Percentiles rank a stretch among this genome's conserved stretches.
Evolutionary conservation across 2,329 filamentous ascomycete genomes (phyloP).

Genomic region (Fusarium sambucinum): DNA sequence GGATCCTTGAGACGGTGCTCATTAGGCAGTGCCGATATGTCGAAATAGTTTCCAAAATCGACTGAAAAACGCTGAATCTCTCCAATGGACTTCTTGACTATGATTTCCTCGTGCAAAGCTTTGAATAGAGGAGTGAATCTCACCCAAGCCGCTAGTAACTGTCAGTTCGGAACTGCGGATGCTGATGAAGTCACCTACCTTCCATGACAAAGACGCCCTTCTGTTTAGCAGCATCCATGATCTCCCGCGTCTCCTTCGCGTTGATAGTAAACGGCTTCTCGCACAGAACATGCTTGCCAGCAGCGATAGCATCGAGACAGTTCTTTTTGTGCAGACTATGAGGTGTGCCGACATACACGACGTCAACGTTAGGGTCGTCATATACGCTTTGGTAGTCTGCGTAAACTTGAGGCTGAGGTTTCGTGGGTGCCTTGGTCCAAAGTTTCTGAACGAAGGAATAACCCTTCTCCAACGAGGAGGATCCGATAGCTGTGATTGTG

Average conservation of each 20-base stretch:
- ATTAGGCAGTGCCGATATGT: background rate
- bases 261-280: constrained; percentile 58
- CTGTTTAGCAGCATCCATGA: constrained; percentile 13
- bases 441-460: constrained; percentile 13
- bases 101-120: constrained; percentile 17
- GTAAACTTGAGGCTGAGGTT: constrained; percentile 14
- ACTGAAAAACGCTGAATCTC: constrained; percentile 19
- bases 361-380: constrained; percentile 56
- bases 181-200: background rate
- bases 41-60: constrained; percentile 30
- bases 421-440: constrained; percentile 1
- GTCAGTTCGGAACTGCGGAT: background rate
- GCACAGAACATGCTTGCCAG: constrained; percentile 60
- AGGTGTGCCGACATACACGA: constrained; percentile 61
- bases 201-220: constrained; percentile 29
- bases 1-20: constrained; percentile 28
- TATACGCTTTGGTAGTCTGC: constrained; percentile 54
- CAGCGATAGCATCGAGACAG: constrained; percentile 57
- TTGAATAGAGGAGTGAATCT: constrained; percentile 25
- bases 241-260: constrained; percentile 15
- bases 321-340: constrained; percentile 59
- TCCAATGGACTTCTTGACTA: constrained; percentile 26
- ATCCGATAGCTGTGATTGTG: constrained; percentile 14
- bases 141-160: constrained; percentile 21
- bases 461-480: constrained; percentile 1